Evolutionary conservation across 148 eudicot genomes (phyloP).

Genomic region (Vaccinium vitisidaea): DNA sequence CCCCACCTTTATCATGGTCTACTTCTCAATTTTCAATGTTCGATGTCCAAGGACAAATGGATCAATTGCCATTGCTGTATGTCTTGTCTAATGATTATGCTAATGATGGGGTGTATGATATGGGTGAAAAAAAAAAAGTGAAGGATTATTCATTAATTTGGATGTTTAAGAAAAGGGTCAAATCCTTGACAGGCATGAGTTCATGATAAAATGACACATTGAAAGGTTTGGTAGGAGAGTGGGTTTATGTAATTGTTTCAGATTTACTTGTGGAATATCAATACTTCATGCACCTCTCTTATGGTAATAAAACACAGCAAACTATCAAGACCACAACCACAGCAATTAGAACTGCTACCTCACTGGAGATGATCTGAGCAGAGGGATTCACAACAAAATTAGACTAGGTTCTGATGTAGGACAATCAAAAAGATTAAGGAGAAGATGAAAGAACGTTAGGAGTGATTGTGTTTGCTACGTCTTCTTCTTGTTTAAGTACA

Average conservation of each 20-base stretch:
- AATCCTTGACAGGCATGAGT: too few relatives aligned
- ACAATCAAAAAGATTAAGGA: neutral
- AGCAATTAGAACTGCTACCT: constrained; percentile 1
- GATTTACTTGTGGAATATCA: neutral
- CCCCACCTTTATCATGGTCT: neutral
- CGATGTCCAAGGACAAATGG: neutral
- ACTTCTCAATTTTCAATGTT: neutral
- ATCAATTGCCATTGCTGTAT: neutral
- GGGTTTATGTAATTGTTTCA: too few relatives aligned
- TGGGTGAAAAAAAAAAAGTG: neutral
- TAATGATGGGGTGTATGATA: neutral
- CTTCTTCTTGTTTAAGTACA: too few relatives aligned
- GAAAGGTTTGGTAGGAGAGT: too few relatives aligned
- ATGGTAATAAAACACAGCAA: neutral
- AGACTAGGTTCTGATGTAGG: neutral
- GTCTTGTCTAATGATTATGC: neutral
- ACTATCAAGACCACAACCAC: neutral
- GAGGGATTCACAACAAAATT: neutral
- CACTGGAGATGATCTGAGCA: neutral
- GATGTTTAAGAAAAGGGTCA: too few relatives aligned
- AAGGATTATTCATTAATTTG: too few relatives aligned
- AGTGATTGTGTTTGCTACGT: neutral
- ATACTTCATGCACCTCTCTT: neutral
- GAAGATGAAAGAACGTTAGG: neutral
- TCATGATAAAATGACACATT: too few relatives aligned